Conservation (phyloP, 1,284 basidiomycete species). For the Malassezia globosa region DNA sequence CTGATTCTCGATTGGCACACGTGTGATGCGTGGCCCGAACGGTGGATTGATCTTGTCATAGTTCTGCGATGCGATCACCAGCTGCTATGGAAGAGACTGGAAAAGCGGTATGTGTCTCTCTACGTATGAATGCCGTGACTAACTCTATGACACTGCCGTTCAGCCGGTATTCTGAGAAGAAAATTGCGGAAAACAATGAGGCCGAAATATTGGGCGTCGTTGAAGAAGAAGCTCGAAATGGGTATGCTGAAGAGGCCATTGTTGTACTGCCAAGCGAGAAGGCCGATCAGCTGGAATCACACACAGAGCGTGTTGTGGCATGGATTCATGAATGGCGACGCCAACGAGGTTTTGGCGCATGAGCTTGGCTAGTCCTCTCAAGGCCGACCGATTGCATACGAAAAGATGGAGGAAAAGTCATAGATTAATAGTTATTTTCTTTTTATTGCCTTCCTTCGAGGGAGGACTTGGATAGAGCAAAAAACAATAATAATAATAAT, state of each 20-base stretch:
- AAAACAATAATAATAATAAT: too few species aligned
- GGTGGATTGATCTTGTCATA: conserved; percentile 94
- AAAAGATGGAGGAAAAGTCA: too few species aligned
- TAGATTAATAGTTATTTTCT: too few species aligned
- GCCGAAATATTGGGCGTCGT: conserved; percentile 96
- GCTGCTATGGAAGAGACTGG: conserved; percentile 81
- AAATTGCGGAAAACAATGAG: conserved; percentile 96
- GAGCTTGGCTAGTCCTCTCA: too few species aligned
- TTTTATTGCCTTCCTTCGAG: too few species aligned
- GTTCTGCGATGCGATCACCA: conserved; percentile 82
- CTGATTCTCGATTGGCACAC: conserved; percentile 95
- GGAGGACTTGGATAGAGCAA: too few species aligned
- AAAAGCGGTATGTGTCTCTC: conserved; percentile 70
- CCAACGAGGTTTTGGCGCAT: conserved; percentile 48
- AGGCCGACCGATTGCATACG: too few species aligned
- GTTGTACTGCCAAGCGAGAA: conserved; percentile 73
- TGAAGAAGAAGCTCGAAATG: conserved; percentile 71
- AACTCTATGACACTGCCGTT: too few species aligned
- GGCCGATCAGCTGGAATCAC: conserved; percentile 70
- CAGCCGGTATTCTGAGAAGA: conserved; percentile 80
- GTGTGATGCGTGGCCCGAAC: conserved; percentile 83
- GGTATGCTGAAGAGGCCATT: conserved; percentile 73
- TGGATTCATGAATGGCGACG: conserved; percentile 73
- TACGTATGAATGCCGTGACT: neutral
- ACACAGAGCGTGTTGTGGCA: conserved; percentile 67